Evolutionary conservation across 108 stramenopile species (phyloP).

Genomic region (Cyclotella sp.): DNA sequence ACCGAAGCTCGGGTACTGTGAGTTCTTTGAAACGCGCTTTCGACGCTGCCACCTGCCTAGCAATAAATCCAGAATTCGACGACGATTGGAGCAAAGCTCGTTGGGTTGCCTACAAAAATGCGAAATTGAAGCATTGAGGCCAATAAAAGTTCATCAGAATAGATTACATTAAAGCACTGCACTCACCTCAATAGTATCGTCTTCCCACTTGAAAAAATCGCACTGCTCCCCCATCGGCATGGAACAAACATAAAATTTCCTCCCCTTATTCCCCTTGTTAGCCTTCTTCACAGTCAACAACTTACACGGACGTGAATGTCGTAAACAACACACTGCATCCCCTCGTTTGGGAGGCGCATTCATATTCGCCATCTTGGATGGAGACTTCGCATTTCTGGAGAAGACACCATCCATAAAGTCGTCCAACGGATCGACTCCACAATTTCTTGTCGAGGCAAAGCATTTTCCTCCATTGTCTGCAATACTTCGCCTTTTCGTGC

Average conservation of each 20-base stretch:
- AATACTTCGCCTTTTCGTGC: slow-evolving; percentile 2
- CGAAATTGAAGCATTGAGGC: neutral
- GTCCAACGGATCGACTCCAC: slow-evolving; percentile 86
- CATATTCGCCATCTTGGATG: neutral
- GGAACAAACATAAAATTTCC: slow-evolving; percentile 86
- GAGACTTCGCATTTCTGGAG: slow-evolving; percentile 25
- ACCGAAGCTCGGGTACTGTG: slow-evolving; percentile 81
- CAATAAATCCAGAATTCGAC: slow-evolving; percentile 78
- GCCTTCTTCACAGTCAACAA: slow-evolving; percentile 83
- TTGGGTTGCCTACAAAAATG: slow-evolving; percentile 52
- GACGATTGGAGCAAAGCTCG: slow-evolving; percentile 66
- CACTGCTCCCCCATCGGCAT: slow-evolving; percentile 89
- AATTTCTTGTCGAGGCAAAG: slow-evolving; percentile 39
- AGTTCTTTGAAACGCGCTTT: slow-evolving; percentile 62
- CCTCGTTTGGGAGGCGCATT: slow-evolving; percentile 9
- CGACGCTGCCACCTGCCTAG: slow-evolving; percentile 76
- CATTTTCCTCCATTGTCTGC: slow-evolving; percentile 36
- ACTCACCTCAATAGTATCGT: slow-evolving; percentile 74
- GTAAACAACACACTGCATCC: slow-evolving; percentile 53
- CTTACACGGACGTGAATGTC: slow-evolving; percentile 82
- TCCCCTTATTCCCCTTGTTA: slow-evolving; percentile 82
- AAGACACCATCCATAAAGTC: slow-evolving; percentile 82
- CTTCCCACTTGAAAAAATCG: slow-evolving; percentile 90
- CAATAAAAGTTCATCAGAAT: neutral
- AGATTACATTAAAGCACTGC: neutral